Evolutionary conservation across 495 filamentous ascomycete species (phyloP).

Genomic region (Aspergillus nidulans): DNA sequence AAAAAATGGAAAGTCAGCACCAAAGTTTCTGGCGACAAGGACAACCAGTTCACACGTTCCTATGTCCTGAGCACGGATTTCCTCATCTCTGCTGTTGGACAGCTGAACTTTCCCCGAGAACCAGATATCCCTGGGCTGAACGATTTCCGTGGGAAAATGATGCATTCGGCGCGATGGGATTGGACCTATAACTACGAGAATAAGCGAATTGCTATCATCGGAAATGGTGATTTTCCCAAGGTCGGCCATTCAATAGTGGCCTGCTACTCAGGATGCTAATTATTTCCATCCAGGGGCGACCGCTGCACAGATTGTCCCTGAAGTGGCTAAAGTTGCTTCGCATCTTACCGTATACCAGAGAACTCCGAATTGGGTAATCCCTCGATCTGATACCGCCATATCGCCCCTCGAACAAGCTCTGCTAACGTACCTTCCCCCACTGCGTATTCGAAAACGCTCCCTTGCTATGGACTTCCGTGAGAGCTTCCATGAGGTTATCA

Average conservation of each 20-base stretch:
- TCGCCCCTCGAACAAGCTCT: slow-evolving; percentile 31
- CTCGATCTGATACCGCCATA: slow-evolving; percentile 41
- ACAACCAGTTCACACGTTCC: slow-evolving; percentile 36
- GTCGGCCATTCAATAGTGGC: background rate
- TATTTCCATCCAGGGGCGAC: slow-evolving; percentile 51
- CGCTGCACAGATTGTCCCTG: slow-evolving; percentile 66
- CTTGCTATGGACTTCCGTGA: slow-evolving; percentile 47
- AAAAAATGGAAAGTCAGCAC: slow-evolving; percentile 53
- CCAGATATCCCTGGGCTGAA: slow-evolving; percentile 58
- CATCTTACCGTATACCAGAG: slow-evolving; percentile 62
- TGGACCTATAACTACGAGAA: slow-evolving; percentile 40
- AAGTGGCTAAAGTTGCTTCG: slow-evolving; percentile 52
- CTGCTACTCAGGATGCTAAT: background rate
- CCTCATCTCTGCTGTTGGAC: slow-evolving; percentile 60
- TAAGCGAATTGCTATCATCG: slow-evolving; percentile 52
- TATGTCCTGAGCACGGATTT: slow-evolving; percentile 53
- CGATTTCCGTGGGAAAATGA: slow-evolving; percentile 46
- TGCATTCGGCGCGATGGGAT: slow-evolving; percentile 56
- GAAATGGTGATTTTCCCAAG: slow-evolving; percentile 38
- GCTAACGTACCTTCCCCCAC: slow-evolving; percentile 40
- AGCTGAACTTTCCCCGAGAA: slow-evolving; percentile 56
- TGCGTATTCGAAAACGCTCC: slow-evolving; percentile 45
- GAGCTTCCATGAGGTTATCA: slow-evolving; percentile 34
- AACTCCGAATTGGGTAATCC: slow-evolving; percentile 63
- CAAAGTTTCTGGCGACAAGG: slow-evolving; percentile 40